Evolutionary conservation across 176 grass and related monocot genomes (phyloP).

Genomic region (Zea luxurians): DNA sequence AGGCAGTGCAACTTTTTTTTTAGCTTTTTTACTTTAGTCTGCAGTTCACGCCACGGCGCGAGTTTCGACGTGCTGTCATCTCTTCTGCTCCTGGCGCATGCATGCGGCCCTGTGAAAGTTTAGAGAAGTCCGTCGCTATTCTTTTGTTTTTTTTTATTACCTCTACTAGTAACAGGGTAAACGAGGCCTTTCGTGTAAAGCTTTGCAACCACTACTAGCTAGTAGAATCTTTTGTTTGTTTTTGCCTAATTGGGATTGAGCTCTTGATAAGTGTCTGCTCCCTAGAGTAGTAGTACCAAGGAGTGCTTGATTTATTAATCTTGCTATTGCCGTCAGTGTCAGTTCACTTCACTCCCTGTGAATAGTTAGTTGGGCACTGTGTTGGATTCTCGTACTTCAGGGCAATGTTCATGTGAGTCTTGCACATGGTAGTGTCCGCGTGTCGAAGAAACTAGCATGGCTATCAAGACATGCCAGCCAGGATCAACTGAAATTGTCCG

Average conservation of each 20-base stretch:
- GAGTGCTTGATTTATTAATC: background rate
- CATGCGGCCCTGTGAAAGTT: constrained; percentile 3
- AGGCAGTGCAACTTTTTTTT: constrained; percentile 42
- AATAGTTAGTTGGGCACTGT: constrained; percentile 10
- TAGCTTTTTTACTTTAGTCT: constrained; percentile 50
- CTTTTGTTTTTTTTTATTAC: background rate
- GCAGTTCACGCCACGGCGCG: constrained; percentile 39
- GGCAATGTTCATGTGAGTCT: constrained; percentile 32
- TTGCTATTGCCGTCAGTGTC: constrained; percentile 19
- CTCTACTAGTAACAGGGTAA: background rate
- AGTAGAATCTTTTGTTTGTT: background rate
- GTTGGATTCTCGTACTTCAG: constrained; percentile 20
- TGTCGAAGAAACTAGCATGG: background rate
- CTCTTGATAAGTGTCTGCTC: background rate
- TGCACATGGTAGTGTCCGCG: constrained; percentile 30
- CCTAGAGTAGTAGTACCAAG: background rate
- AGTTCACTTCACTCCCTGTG: constrained; percentile 29
- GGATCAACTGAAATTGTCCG: background rate
- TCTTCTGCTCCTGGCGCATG: constrained; percentile 14
- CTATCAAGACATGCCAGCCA: constrained; percentile 12
- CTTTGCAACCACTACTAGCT: background rate
- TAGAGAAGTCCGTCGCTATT: background rate
- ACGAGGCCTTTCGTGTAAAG: background rate
- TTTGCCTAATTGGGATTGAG: background rate
- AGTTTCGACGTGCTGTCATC: constrained; percentile 45